Conservation (phyloP, 805 yeast genomes). For the Henningerozyma blattae region DNA sequence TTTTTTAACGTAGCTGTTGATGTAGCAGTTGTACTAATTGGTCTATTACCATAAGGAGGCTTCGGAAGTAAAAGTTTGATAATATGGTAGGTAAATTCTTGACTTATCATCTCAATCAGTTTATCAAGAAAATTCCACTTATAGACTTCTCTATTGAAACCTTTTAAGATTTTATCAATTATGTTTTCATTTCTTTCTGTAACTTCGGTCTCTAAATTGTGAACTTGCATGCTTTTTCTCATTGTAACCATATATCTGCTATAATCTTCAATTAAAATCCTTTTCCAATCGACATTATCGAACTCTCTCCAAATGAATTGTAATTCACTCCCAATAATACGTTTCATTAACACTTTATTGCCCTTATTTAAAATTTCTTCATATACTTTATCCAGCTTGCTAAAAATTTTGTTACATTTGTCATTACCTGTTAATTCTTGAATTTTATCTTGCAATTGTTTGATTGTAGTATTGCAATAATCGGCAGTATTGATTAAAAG, state of each 20-base stretch:
- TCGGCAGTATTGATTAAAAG: conserved; percentile 80
- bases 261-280: conserved; percentile 54
- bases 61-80: conserved; percentile 49
- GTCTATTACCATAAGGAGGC: conserved; percentile 31
- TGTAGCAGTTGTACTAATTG: background rate
- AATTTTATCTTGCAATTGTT: conserved; percentile 60
- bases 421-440: conserved; percentile 30
- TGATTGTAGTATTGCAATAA: conserved; percentile 67
- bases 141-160: conserved; percentile 58
- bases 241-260: conserved; percentile 59
- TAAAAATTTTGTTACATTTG: conserved; percentile 38
- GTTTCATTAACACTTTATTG: conserved; percentile 40
- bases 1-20: conserved; percentile 15
- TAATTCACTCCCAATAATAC: conserved; percentile 44
- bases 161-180: conserved; percentile 34
- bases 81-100: conserved; percentile 45
- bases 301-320: conserved; percentile 77
- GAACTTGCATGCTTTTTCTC: conserved; percentile 28
- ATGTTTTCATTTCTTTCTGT: conserved; percentile 1
- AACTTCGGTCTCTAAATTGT: background rate
- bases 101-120: conserved; percentile 50
- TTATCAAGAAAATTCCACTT: conserved; percentile 66
- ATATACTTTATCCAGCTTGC: conserved; percentile 42
- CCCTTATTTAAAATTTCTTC: conserved; percentile 46
- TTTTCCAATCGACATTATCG: conserved; percentile 62